These are phyloP conservation scores for Kluyveromyces aestuarii DNA, from an alignment of 805 yeast genomes.

Conservation along the genomic window DNA sequence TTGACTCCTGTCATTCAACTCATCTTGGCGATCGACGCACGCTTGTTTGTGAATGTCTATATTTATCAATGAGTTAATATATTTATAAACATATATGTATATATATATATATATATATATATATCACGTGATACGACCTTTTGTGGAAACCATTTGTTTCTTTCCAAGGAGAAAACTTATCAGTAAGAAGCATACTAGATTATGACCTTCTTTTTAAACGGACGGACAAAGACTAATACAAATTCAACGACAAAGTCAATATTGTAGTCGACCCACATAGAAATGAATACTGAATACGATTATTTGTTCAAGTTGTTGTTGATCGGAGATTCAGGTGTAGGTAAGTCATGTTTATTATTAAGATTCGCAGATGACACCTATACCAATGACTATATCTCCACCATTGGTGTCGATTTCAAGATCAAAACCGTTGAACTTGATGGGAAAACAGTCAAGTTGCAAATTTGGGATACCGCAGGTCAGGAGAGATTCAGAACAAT, in stretches of 20 bases:
- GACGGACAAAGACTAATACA: not conserved
- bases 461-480: conserved; percentile 99
- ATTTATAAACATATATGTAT: too few relatives aligned
- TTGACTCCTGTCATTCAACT: too few relatives aligned
- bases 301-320: conserved; percentile 88
- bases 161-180: not conserved
- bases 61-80: too few relatives aligned
- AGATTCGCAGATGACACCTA: conserved; percentile 97
- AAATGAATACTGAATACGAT: conserved; percentile 93
- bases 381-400: conserved; percentile 93
- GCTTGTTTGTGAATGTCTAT: too few relatives aligned
- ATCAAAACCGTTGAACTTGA: conserved; percentile 87
- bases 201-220: not conserved
- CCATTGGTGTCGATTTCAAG: conserved; percentile 94
- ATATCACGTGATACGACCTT: not conserved
- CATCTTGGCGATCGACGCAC: too few relatives aligned
- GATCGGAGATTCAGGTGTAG: conserved; percentile 98
- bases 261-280: not conserved
- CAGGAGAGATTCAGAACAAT: conserved; percentile 97
- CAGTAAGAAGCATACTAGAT: not conserved
- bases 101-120: too few relatives aligned
- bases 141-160: not conserved
- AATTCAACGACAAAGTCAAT: not conserved
- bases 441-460: conserved; percentile 94
- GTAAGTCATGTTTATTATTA: conserved; percentile 88